Base-by-base conservation (phyloP, 768 basidiomycete species). In the Boletales sp. region DNA sequence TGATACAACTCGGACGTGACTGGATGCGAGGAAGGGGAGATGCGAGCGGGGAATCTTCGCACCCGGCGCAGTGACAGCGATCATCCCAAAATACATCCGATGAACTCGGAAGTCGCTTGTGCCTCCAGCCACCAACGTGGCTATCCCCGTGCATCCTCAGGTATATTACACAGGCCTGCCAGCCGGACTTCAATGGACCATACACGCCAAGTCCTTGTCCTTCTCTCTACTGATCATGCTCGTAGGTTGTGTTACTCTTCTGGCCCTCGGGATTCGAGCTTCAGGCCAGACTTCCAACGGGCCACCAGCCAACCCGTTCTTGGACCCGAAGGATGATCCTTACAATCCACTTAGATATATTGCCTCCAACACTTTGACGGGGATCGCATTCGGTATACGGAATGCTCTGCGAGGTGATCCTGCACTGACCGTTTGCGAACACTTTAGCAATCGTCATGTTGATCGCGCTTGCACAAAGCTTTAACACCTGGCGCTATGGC, bases 291-390 rank as follows among this genome's bases (percentile, higher is more conserved):
- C 30, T 4, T 1, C 34, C 9, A 3, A 15, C 5, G 55, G 46
- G 38, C 43, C 39, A 3, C 36, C 51, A 41, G 34, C 44, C 19
- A 28, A 58, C 30, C 51, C 58, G 1, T 53, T 35, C 43, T 53
- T 59, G 6, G 76, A 81, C 61, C 82, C 80, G 0, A 71, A 70
- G 57, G 36, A 80, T 59, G 81, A 84, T 54, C 74, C 69, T 0
- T 73, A 73, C 58, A 82, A 83, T 51, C 75, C 76, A 5, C 62
- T 84, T 17, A 71, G 69, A 49, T 84, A 82, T 57, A 84, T 84
- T 44, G 69, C 78, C 5, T 78, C 73, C 34, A 78, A 84, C 60
- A 66, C 72, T 4, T 59, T 79, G 34, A 81, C 81, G 0, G 75
- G 59, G 4, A 63, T 83, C 44, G 74, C 81, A 8, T 74, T 80